phyloP scores from a whole-genome alignment of 371 early-diverging fungal species.

The Circinella umbellata region DNA sequence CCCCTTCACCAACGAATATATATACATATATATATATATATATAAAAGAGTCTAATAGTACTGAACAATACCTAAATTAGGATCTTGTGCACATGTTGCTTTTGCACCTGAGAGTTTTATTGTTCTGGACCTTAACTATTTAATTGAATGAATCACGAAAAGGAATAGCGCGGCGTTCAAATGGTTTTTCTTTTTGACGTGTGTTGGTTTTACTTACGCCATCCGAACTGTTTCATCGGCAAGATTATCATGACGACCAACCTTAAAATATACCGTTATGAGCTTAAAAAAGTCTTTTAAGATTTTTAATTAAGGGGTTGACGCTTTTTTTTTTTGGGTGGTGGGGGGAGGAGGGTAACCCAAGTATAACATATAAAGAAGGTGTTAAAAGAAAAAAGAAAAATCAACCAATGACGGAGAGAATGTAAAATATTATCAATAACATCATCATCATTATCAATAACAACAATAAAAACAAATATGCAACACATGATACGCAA shows the following conservation, averaged over 20 bases:
- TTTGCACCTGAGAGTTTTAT: neutral
- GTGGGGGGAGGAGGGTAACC: too few relatives aligned
- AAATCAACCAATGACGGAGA: too few relatives aligned
- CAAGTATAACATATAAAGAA: too few relatives aligned
- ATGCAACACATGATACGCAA: too few relatives aligned
- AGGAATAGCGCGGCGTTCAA: neutral
- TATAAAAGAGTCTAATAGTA: too few relatives aligned
- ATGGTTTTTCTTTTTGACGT: constrained; percentile 2
- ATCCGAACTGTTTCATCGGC: constrained; percentile 11
- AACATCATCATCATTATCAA: too few relatives aligned
- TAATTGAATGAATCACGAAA: neutral
- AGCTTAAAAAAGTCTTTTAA: too few relatives aligned
- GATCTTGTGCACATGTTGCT: constrained; percentile 9
- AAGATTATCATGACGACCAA: constrained; percentile 9
- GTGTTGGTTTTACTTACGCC: neutral
- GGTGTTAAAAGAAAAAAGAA: too few relatives aligned
- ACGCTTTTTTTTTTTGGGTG: neutral
- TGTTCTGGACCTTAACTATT: constrained; percentile 9
- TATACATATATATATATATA: too few relatives aligned
- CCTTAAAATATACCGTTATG: neutral
- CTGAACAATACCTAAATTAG: neutral
- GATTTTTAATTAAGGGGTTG: too few relatives aligned
- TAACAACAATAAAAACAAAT: too few relatives aligned
- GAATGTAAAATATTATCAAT: too few relatives aligned
- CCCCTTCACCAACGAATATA: neutral